phyloP scores from a whole-genome alignment of 495 filamentous ascomycete genomes.

The Talaromyces nanjingensis region DNA sequence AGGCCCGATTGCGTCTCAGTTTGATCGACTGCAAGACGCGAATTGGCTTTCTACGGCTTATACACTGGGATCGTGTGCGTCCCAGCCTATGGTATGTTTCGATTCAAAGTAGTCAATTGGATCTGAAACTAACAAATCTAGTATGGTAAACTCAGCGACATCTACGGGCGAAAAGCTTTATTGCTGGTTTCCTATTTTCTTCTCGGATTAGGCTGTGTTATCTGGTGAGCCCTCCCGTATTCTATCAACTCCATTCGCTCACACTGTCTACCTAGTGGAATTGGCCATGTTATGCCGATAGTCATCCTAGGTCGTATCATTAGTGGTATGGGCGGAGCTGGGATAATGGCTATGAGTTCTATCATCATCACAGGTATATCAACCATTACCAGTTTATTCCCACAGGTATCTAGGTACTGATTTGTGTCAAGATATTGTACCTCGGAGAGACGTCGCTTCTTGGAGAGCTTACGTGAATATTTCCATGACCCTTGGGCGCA shows the following conservation, averaged over 20 bases:
- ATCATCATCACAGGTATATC: conserved; percentile 53
- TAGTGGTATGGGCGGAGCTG: conserved; percentile 53
- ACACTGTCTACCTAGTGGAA: conserved; percentile 34
- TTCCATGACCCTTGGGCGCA: conserved; percentile 55
- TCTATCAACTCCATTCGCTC: neutral
- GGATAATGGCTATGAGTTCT: conserved; percentile 48
- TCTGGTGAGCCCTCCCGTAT: conserved; percentile 21
- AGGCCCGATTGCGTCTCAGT: conserved; percentile 58
- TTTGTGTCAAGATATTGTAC: conserved; percentile 47
- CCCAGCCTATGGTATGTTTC: conserved; percentile 44
- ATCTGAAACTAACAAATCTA: conserved; percentile 7
- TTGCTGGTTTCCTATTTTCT: conserved; percentile 35
- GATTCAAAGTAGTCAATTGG: neutral
- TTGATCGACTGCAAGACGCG: conserved; percentile 49
- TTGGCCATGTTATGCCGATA: conserved; percentile 41
- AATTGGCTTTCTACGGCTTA: conserved; percentile 65
- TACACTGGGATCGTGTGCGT: conserved; percentile 50
- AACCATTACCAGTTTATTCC: no score
- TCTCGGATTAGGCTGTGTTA: conserved; percentile 34
- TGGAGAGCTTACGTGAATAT: conserved; percentile 65
- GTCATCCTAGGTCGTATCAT: conserved; percentile 52
- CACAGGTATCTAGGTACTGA: neutral
- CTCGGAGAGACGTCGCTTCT: conserved; percentile 56
- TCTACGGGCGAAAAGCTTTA: conserved; percentile 38
- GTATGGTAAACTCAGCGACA: conserved; percentile 42